A percentile compares a stretch with the other conserved stretches of the same genome.
These are phyloP conservation scores for Trifolium dubium DNA, from an alignment of 306 rosid species.

Conservation along the genomic window DNA sequence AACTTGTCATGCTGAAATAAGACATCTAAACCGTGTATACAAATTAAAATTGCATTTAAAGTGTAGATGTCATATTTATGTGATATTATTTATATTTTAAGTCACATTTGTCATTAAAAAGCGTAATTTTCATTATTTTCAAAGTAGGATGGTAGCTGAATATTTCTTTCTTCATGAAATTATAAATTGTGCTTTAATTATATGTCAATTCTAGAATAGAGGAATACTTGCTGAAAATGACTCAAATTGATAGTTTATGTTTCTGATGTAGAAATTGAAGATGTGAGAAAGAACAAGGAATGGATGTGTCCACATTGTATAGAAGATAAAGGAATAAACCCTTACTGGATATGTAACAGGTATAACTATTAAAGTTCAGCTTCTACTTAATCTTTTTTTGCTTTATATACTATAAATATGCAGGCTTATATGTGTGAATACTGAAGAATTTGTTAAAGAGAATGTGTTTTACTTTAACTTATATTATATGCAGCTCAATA, in stretches of 20 bases:
- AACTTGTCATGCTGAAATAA: conserved; percentile 1
- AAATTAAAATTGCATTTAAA: conserved; percentile 11
- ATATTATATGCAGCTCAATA: conserved; percentile 52
- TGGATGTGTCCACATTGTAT: conserved; percentile 92
- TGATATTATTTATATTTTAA: conserved; percentile 6
- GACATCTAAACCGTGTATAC: no score
- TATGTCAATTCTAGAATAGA: conserved; percentile 16
- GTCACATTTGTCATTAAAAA: neutral
- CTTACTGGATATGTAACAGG: conserved; percentile 89
- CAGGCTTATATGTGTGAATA: neutral
- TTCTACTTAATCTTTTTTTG: neutral
- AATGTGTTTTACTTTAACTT: neutral
- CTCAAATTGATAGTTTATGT: neutral
- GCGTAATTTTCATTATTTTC: neutral
- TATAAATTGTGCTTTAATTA: conserved; percentile 8
- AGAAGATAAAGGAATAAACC: conserved; percentile 64
- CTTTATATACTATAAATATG: conserved; percentile 10
- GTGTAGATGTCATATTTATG: neutral
- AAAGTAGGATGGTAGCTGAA: neutral
- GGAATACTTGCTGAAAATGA: neutral
- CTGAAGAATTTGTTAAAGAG: neutral
- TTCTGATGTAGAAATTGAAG: conserved; percentile 61
- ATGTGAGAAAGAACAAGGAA: conserved; percentile 61
- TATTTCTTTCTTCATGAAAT: neutral
- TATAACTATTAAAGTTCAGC: conserved; percentile 26